phyloP scores from a whole-genome alignment of 2,329 filamentous ascomycete genomes.

The Daldinia sp. region DNA sequence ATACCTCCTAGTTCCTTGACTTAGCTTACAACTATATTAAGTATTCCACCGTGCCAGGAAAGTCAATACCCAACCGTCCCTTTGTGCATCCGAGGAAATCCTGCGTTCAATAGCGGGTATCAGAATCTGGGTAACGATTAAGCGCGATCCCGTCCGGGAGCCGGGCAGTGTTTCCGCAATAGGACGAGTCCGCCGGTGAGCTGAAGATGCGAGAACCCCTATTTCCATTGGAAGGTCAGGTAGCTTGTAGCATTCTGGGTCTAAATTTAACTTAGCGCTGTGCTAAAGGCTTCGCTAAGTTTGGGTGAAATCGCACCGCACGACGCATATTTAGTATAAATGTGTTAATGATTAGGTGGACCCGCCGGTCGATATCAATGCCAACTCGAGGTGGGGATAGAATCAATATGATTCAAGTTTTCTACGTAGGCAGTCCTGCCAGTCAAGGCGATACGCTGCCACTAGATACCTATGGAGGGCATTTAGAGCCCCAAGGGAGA shows the following conservation, averaged over 20 bases:
- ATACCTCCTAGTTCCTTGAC: background rate
- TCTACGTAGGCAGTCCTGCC: background rate
- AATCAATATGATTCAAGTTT: background rate
- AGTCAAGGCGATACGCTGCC: background rate
- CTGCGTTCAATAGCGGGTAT: background rate
- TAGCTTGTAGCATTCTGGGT: background rate
- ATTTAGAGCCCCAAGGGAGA: background rate
- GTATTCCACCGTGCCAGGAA: too few relatives aligned
- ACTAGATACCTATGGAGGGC: background rate
- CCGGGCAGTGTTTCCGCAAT: background rate
- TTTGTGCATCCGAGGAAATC: background rate
- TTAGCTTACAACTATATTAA: background rate
- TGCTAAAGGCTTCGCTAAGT: background rate
- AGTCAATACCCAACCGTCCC: background rate
- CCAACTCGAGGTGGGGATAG: background rate
- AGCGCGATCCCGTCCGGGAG: background rate
- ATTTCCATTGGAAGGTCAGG: background rate
- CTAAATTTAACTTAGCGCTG: background rate
- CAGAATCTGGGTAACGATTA: background rate
- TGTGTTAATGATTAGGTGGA: background rate
- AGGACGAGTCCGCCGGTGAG: background rate
- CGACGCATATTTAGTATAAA: background rate
- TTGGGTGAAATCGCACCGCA: background rate
- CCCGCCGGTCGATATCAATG: too few relatives aligned
- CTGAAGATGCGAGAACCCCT: background rate